These are phyloP conservation scores for Ailanthus altissimus DNA, from an alignment of 345 rosid genomes.

Conservation along the genomic window DNA sequence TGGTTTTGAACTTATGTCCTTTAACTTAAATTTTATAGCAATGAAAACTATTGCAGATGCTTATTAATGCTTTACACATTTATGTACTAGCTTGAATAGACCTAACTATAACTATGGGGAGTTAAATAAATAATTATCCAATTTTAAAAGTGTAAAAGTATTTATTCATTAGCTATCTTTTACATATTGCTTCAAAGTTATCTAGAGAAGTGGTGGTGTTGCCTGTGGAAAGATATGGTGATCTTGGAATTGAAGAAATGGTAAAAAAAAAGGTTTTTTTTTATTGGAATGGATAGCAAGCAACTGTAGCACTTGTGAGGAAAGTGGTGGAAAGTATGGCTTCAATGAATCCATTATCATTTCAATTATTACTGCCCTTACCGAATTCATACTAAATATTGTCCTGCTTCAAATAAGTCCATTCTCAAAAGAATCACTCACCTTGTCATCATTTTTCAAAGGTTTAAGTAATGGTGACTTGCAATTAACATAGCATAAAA, in stretches of 20 bases:
- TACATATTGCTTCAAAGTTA: conserved; percentile 22
- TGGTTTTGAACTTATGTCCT: too few relatives aligned
- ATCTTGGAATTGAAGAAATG: background rate
- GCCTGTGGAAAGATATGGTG: conserved; percentile 14
- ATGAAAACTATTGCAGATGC: too few relatives aligned
- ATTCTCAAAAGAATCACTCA: background rate
- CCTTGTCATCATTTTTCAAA: too few relatives aligned
- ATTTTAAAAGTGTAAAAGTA: too few relatives aligned
- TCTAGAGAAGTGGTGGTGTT: conserved; percentile 24
- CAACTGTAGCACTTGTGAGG: conserved; percentile 37
- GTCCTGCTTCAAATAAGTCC: conserved; percentile 22
- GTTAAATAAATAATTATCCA: too few relatives aligned
- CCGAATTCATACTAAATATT: conserved; percentile 37
- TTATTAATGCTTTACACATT: too few relatives aligned
- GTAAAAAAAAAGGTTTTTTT: conserved; percentile 41
- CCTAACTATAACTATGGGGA: too few relatives aligned
- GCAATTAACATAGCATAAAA: too few relatives aligned
- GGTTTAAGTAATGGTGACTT: too few relatives aligned
- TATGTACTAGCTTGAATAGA: too few relatives aligned
- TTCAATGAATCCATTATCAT: conserved; percentile 9
- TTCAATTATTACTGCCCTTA: conserved; percentile 58
- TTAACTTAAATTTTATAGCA: too few relatives aligned
- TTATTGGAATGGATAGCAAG: conserved; percentile 46
- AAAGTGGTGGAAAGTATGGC: conserved; percentile 54
- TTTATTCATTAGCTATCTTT: conserved; percentile 6